Conservation (phyloP, 257 asterid species). For the Buddleja alternifolia region DNA sequence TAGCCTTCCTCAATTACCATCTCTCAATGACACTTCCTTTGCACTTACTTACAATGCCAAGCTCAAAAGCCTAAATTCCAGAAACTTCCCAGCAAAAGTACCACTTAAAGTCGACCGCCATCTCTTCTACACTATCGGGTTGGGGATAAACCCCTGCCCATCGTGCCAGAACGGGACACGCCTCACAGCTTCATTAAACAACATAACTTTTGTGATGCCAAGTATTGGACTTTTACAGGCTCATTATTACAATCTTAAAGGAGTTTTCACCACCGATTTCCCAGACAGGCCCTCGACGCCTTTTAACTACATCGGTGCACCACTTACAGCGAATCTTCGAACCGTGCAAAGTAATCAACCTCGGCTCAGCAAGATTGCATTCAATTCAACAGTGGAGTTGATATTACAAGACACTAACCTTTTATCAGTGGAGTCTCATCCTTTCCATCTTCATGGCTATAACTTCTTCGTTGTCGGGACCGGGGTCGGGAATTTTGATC, state of each 20-base stretch:
- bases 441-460: constrained; percentile 42
- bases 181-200: constrained; percentile 43
- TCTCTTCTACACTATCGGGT: constrained; percentile 51
- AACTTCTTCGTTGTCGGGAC: constrained; percentile 46
- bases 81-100: constrained; percentile 55
- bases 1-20: constrained; percentile 43
- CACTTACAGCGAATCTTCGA: constrained; percentile 40
- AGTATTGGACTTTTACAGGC: constrained; percentile 34
- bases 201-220: constrained; percentile 48
- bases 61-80: constrained; percentile 47
- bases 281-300: constrained; percentile 36
- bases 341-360: constrained; percentile 30
- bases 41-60: constrained; percentile 44
- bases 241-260: constrained; percentile 25
- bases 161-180: constrained; percentile 45
- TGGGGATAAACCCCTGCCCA: constrained; percentile 59
- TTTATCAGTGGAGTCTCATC: constrained; percentile 41
- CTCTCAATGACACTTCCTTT: constrained; percentile 45
- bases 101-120: constrained; percentile 53
- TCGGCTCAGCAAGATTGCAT: constrained; percentile 31
- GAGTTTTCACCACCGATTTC: constrained; percentile 43
- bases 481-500: constrained; percentile 42
- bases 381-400: constrained; percentile 44
- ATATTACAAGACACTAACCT: constrained; percentile 47
- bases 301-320: constrained; percentile 47